These are phyloP conservation scores for Phytophthora niederhauseri DNA, from an alignment of 352 stramenopile species.

Conservation along the genomic window DNA sequence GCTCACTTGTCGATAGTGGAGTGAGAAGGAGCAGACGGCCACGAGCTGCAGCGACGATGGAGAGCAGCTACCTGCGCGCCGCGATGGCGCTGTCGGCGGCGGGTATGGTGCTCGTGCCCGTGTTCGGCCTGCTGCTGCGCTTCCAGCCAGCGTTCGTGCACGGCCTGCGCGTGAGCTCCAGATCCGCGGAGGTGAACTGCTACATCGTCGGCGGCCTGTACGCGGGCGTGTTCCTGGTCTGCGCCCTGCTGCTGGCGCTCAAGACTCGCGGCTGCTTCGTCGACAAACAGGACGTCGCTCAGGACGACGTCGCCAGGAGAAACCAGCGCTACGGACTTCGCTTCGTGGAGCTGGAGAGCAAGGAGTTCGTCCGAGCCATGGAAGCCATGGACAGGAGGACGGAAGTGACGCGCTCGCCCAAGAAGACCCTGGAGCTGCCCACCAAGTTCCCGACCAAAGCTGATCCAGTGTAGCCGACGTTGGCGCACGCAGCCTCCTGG, in stretches of 20 bases:
- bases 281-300: slow-evolving; percentile 2
- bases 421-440: slow-evolving; percentile 21
- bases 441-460: slow-evolving; percentile 19
- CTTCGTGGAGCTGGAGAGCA: slow-evolving; percentile 42
- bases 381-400: slow-evolving; percentile 29
- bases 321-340: slow-evolving; percentile 36
- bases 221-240: slow-evolving; percentile 47
- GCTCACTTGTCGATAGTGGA: slow-evolving; percentile 19
- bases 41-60: slow-evolving; percentile 24
- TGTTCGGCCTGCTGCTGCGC: slow-evolving; percentile 62
- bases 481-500: neutral
- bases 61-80: slow-evolving; percentile 43
- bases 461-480: slow-evolving; percentile 14
- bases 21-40: slow-evolving; percentile 18
- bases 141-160: slow-evolving; percentile 65
- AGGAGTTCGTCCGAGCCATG: slow-evolving; percentile 41
- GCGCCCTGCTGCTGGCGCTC: slow-evolving; percentile 26
- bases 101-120: slow-evolving; percentile 53
- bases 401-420: slow-evolving; percentile 3
- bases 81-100: slow-evolving; percentile 54
- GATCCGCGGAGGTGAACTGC: slow-evolving; percentile 62
- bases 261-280: slow-evolving; percentile 19
- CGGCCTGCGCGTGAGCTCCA: slow-evolving; percentile 50
- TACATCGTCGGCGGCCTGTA: slow-evolving; percentile 64
- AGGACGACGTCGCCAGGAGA: slow-evolving; percentile 18